Evolutionary conservation across 805 yeast genomes (phyloP).

Genomic region (Metschnikowia shivogae): DNA sequence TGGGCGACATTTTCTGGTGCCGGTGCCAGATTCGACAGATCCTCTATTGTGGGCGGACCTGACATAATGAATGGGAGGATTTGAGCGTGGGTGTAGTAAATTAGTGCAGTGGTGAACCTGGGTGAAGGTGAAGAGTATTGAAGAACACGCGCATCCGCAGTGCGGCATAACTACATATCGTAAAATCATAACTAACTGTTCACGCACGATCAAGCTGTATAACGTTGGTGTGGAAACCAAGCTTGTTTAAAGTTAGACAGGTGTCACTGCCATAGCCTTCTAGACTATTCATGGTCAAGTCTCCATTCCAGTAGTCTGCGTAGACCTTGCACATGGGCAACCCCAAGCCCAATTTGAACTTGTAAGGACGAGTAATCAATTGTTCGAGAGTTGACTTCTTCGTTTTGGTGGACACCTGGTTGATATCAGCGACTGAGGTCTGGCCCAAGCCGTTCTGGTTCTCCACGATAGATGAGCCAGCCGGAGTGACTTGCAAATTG

Average conservation of each 20-base stretch:
- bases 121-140: no score
- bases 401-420: constrained; percentile 24
- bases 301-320: constrained; percentile 97
- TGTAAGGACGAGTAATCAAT: constrained; percentile 68
- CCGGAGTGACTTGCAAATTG: constrained; percentile 37
- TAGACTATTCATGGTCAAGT: constrained; percentile 70
- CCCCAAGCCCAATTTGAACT: constrained; percentile 78
- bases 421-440: constrained; percentile 42
- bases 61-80: no score
- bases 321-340: constrained; percentile 90
- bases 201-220: constrained; percentile 70
- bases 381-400: constrained; percentile 54
- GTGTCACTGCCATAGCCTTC: constrained; percentile 95
- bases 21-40: no score
- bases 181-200: neutral
- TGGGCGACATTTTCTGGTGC: no score
- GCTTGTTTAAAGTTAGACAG: constrained; percentile 68
- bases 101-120: no score
- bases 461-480: constrained; percentile 35
- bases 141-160: no score
- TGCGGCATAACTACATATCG: no score
- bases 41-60: no score
- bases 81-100: no score
- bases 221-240: constrained; percentile 63
- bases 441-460: constrained; percentile 24